Evolutionary conservation across 2,329 filamentous ascomycete species (phyloP).

Genomic region (Orbilia blumenaviensis): DNA sequence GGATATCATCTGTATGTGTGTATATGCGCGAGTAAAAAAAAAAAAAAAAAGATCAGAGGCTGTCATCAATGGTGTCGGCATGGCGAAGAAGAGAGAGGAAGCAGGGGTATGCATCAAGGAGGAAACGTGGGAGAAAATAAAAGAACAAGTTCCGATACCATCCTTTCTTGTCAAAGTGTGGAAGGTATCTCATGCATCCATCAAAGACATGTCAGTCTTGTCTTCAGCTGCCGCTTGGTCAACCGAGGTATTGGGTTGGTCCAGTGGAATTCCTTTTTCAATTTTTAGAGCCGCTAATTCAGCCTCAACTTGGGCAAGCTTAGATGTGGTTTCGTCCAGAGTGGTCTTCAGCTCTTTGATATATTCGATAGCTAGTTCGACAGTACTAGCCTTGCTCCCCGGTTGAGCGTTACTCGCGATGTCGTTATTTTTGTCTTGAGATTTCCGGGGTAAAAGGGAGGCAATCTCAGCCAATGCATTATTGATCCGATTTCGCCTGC

Average conservation of each 20-base stretch:
- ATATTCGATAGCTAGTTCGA: slow-evolving; percentile 96
- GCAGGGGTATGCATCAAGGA: slow-evolving; percentile 3
- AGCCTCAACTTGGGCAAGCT: slow-evolving; percentile 71
- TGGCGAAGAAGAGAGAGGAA: slow-evolving; percentile 15
- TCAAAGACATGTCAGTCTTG: slow-evolving; percentile 4
- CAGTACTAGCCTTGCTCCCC: slow-evolving; percentile 87
- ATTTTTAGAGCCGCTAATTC: slow-evolving; percentile 43
- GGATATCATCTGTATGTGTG: slow-evolving; percentile 33
- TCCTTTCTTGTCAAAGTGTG: slow-evolving; percentile 17
- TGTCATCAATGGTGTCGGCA: slow-evolving; percentile 32
- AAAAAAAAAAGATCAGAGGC: slow-evolving; percentile 14
- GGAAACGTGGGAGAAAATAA: slow-evolving; percentile 13
- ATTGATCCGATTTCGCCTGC: slow-evolving; percentile 93
- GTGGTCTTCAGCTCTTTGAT: slow-evolving; percentile 85
- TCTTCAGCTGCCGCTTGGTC: slow-evolving; percentile 1
- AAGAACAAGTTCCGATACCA: slow-evolving; percentile 11
- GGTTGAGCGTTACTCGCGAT: slow-evolving; percentile 26
- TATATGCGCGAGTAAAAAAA: slow-evolving; percentile 1
- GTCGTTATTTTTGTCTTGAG: slow-evolving; percentile 18
- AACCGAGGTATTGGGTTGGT: slow-evolving; percentile 27
- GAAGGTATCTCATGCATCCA: slow-evolving; percentile 5
- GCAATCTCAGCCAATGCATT: slow-evolving; percentile 91
- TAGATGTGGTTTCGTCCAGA: slow-evolving; percentile 71
- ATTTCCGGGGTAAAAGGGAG: slow-evolving; percentile 75
- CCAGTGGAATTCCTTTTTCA: slow-evolving; percentile 27